Evolutionary conservation across 495 filamentous ascomycete species (phyloP).

Genomic region (Bathelium albidoporum): DNA sequence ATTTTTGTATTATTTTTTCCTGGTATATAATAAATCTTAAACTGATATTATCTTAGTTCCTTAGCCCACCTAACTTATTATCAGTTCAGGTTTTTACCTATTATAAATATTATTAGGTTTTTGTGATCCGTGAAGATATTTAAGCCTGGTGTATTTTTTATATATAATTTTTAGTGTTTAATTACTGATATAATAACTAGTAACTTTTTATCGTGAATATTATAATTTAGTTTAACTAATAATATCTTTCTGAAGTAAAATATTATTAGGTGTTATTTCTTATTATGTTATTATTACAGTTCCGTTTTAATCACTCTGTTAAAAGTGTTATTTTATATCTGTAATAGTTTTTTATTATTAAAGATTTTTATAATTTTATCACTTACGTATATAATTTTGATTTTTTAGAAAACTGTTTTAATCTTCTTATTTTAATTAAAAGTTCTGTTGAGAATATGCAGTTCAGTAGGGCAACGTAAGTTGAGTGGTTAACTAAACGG

Average conservation of each 20-base stretch:
- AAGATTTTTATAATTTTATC: constrained; percentile 6
- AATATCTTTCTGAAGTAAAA: background rate
- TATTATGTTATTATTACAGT: background rate
- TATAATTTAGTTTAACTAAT: background rate
- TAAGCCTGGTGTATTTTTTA: background rate
- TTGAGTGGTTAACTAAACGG: too few species aligned
- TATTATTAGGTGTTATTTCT: background rate
- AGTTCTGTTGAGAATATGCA: too few species aligned
- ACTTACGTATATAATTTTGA: too few species aligned
- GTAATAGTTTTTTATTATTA: background rate
- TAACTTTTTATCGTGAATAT: background rate
- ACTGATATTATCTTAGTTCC: background rate
- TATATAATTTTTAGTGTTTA: background rate
- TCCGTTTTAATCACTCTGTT: background rate
- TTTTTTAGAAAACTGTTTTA: too few species aligned
- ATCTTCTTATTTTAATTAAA: too few species aligned
- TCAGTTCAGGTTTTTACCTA: too few species aligned
- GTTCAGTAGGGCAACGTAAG: too few species aligned
- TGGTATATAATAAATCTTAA: background rate
- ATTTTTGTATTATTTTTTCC: background rate
- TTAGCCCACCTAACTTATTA: background rate
- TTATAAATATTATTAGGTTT: background rate
- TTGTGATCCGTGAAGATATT: background rate
- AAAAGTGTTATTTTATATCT: background rate
- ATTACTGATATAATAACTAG: background rate